Evolutionary conservation across 2,329 filamentous ascomycete species (phyloP), one percentile per base, ranked within the genome.

Genomic region (Pseudogymnoascus verrucosus): DNA sequence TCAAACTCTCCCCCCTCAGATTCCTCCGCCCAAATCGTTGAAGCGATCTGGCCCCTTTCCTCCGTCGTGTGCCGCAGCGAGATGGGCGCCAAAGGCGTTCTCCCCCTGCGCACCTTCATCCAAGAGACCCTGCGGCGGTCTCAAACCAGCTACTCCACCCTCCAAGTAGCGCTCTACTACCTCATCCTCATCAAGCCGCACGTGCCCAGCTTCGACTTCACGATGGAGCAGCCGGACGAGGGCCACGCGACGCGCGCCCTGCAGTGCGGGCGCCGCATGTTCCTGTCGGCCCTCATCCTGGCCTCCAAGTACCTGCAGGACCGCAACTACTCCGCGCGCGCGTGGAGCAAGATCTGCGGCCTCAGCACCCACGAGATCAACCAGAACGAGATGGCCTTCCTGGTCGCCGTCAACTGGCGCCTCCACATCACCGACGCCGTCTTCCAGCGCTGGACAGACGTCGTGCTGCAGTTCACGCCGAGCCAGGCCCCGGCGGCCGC

Each of bases 301-400:
- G 95, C 95, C 1, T 98, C 95, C 37, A 99, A 99, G 79, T 99
- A 98, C 74, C 81, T 99, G 57, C 95, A 99, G 77, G 95, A 99
- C 75, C 89, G 93, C 69, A 99, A 98, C 78, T 99, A 96, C 77
- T 98, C 95, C 12, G 92, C 95, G 60, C 88, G 93, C 63, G 95
- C 95, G 44, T 99, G 95, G 95, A 98, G 93, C 76, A 98, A 96
- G 81, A 99, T 99, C 70, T 98, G 95, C 16, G 95, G 95, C n/a
- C 81, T 99, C 64, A 91, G 90, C 74, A 93, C 92, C 3, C 81
- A 85, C 64, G 95, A 99, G 78, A 98, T 99, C 76, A 98, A 98
- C 77, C 89, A 92, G 73, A 98, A 98, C 75, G 95, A 99, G 78
- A 89, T 96, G 75, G 87, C 90, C 16, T 99, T 98, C 74, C 83